Conservation (phyloP, 805 yeast genomes). For the Yarrowia sp. region DNA sequence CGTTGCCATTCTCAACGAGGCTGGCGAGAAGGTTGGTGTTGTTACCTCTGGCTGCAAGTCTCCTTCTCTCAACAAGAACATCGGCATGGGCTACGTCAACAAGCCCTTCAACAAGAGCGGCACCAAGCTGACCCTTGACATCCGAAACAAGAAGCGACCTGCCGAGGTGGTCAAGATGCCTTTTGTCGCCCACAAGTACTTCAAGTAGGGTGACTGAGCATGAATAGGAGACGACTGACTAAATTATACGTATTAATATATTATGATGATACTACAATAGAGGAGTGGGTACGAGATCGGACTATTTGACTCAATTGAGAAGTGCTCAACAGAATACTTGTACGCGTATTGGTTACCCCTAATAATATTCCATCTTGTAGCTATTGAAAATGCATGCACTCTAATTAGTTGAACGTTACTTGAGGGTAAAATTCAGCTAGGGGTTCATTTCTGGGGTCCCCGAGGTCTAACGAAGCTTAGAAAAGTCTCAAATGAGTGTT, state of each 20-base stretch:
- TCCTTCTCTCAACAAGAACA: constrained; percentile 77
- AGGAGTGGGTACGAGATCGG: too few species aligned
- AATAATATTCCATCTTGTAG: too few species aligned
- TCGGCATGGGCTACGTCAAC: constrained; percentile 89
- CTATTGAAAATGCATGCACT: too few species aligned
- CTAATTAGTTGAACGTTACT: too few species aligned
- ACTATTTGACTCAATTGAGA: too few species aligned
- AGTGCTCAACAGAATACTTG: too few species aligned
- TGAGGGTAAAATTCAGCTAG: too few species aligned
- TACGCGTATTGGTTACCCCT: too few species aligned
- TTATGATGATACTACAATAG: not conserved
- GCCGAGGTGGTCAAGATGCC: constrained; percentile 85
- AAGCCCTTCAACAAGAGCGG: constrained; percentile 77
- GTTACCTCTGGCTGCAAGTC: constrained; percentile 70
- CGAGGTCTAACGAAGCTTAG: too few species aligned
- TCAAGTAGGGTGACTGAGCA: constrained; percentile 6
- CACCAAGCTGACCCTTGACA: constrained; percentile 71
- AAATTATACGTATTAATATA: constrained; percentile 8
- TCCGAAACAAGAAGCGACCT: constrained; percentile 82
- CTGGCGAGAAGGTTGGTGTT: constrained; percentile 61
- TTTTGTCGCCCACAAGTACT: constrained; percentile 76
- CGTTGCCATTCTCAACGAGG: constrained; percentile 66
- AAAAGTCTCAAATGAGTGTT: too few species aligned
- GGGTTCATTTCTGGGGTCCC: too few species aligned
- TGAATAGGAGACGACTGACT: not conserved